A percentile compares a stretch with the other conserved stretches of the same genome.
Evolutionary conservation across 2,329 filamentous ascomycete genomes (phyloP).

Genomic region (Parafenestella ontariensis): DNA sequence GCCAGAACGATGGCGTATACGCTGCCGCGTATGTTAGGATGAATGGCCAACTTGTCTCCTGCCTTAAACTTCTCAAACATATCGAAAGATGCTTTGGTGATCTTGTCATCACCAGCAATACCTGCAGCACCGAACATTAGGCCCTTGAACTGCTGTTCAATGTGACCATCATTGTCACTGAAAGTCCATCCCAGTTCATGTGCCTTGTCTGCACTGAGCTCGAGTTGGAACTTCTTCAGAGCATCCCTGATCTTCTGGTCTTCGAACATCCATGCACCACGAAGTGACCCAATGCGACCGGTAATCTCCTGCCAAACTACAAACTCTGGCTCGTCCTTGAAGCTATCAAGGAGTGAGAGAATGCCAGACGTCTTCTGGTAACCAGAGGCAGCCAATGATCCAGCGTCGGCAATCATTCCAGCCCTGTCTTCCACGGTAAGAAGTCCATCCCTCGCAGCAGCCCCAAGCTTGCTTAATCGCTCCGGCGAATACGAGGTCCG

Average conservation of each 20-base stretch:
- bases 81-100: conserved; percentile 81
- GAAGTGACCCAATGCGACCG: conserved; percentile 77
- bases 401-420: conserved; percentile 90
- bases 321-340: conserved; percentile 81
- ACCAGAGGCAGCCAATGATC: conserved; percentile 85
- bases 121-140: conserved; percentile 88
- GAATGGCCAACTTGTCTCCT: conserved; percentile 81
- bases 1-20: conserved; percentile 86
- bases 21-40: conserved; percentile 87
- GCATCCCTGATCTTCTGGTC: conserved; percentile 75
- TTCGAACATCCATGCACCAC: conserved; percentile 88
- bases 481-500: conserved; percentile 86
- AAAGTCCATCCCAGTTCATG: conserved; percentile 91
- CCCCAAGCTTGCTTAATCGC: conserved; percentile 83
- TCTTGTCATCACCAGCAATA: conserved; percentile 76
- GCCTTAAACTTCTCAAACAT: conserved; percentile 87
- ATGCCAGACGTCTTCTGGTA: conserved; percentile 94
- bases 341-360: conserved; percentile 82
- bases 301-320: conserved; percentile 96
- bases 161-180: conserved; percentile 81
- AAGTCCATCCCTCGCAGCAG: conserved; percentile 81
- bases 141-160: conserved; percentile 93
- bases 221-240: conserved; percentile 81
- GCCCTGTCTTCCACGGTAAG: conserved; percentile 89
- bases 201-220: conserved; percentile 78